These are phyloP conservation scores for Rhododendron vialii DNA, from an alignment of 148 eudicot genomes.

Conservation along the genomic window DNA sequence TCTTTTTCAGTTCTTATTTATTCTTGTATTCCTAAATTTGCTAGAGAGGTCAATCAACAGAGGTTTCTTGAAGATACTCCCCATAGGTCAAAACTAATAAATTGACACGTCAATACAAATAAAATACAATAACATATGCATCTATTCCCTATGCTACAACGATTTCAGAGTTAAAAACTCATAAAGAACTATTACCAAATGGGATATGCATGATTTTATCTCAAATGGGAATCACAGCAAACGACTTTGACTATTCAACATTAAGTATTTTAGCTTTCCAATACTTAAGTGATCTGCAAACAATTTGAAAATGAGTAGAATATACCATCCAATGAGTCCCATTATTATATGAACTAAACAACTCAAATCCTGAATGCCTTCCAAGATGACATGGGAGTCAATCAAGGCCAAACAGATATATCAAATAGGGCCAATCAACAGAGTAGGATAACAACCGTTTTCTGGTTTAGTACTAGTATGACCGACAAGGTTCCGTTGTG, in stretches of 20 bases:
- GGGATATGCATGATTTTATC: neutral
- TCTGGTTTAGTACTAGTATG: neutral
- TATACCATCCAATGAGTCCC: neutral
- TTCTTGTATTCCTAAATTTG: neutral
- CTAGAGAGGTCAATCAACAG: neutral
- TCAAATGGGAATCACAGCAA: neutral
- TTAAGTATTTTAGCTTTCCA: neutral
- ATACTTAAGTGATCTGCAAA: neutral
- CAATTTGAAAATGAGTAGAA: neutral
- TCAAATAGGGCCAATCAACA: neutral
- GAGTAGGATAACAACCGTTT: neutral
- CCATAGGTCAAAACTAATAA: neutral
- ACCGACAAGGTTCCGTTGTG: neutral
- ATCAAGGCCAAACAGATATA: neutral
- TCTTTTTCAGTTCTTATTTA: neutral
- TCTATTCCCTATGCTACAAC: neutral
- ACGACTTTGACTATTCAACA: neutral
- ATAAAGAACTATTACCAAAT: neutral
- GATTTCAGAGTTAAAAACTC: neutral
- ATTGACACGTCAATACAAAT: neutral
- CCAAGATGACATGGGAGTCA: neutral
- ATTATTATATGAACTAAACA: neutral
- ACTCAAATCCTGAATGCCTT: neutral
- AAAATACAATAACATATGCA: too few species aligned
- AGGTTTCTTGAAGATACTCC: neutral